Base-by-base conservation (phyloP, 192 early-diverging fungal species). In the Chytriomyces hyalinus region DNA sequence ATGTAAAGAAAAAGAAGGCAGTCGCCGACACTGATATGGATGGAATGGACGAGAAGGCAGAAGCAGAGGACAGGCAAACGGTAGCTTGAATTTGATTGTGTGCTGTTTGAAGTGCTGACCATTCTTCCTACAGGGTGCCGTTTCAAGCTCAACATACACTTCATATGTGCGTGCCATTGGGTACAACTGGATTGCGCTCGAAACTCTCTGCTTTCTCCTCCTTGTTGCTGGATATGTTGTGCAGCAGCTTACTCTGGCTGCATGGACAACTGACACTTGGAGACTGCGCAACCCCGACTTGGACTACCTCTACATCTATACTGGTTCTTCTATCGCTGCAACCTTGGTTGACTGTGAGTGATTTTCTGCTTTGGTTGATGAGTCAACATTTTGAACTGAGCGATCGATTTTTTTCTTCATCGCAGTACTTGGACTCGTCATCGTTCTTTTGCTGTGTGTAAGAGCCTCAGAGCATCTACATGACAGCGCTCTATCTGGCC, bases 381-480 rank as follows among this genome's bases (percentile, higher is more conserved):
- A 63, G 50, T 83, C n/a, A 3, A 2, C 4, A n/a, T 11, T 72
- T 10, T 15, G 6, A 20, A 11, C 70, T 57, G 13, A 72, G n/a
- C 24, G 24, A 26, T 0, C 24, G 24, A 26, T 26, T 26, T 26
- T 26, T 0, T 22, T 60, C 48, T 60, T 51, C 51, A 72, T 44
- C 48, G 13, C 59, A 20, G 53, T 20, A 13, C 20, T 20, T 57
- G 36, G 36, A 36, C 20, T 57, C 36, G 43, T 26, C 17, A 7
- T 62, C 1, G 61, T 49, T 9, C 22, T 28, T 11, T 5, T 65
- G 24, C 13, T 50, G 15, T 62, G 77, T 49, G 67, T 71, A 79
- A 45, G 49, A 6, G 90, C 89, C 6, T 84, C 89, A 6, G 82
- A 81, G 65, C 80, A 61, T 1, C 77, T 83, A 45, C 82, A 98